These are phyloP conservation scores for Lentinula detonsa DNA, from an alignment of 768 basidiomycete genomes.

Conservation along the genomic window DNA sequence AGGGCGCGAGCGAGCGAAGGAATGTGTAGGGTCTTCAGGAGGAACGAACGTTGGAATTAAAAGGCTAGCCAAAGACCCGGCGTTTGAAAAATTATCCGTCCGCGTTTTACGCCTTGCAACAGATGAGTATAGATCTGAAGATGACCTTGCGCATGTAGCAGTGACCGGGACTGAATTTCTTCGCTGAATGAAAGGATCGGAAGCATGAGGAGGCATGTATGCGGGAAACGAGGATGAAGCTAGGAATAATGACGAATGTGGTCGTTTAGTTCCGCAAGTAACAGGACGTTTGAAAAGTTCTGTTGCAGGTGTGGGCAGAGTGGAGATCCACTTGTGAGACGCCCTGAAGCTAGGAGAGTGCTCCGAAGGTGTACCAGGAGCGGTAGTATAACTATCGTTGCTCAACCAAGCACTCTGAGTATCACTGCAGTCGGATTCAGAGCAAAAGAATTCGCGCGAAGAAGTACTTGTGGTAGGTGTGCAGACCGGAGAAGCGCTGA, in stretches of 20 bases:
- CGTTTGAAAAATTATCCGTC: neutral
- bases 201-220: slow-evolving; percentile 27
- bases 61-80: neutral
- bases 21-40: neutral
- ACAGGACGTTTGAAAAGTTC: slow-evolving; percentile 32
- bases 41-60: neutral
- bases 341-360: neutral
- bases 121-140: neutral
- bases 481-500: slow-evolving; percentile 53
- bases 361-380: slow-evolving; percentile 17
- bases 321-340: slow-evolving; percentile 51
- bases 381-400: slow-evolving; percentile 12
- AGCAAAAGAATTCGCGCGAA: slow-evolving; percentile 14
- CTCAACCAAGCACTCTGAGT: slow-evolving; percentile 3
- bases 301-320: slow-evolving; percentile 52
- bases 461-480: slow-evolving; percentile 37
- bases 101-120: neutral
- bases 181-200: slow-evolving; percentile 25
- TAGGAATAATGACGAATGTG: slow-evolving; percentile 23
- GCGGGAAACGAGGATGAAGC: slow-evolving; percentile 44
- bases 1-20: neutral
- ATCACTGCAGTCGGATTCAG: slow-evolving; percentile 8
- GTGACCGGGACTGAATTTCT: slow-evolving; percentile 37
- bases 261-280: slow-evolving; percentile 24
- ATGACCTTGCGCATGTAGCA: slow-evolving; percentile 11